These are phyloP conservation scores for Plenodomus lindquistii DNA, from an alignment of 2,329 filamentous ascomycete species.

Conservation along the genomic window DNA sequence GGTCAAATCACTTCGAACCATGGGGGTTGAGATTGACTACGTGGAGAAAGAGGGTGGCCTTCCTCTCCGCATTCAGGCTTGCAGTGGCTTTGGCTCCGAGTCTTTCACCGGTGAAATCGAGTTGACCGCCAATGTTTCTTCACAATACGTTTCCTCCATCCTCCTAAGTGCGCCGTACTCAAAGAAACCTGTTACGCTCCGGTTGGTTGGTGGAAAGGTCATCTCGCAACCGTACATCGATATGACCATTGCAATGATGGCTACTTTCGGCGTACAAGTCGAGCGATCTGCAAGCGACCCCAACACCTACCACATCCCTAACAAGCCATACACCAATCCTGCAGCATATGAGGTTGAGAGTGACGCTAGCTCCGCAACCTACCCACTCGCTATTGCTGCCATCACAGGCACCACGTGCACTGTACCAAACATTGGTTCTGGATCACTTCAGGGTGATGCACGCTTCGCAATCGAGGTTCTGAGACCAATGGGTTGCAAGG, in stretches of 20 bases:
- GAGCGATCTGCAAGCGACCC: conserved; percentile 74
- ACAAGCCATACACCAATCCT: conserved; percentile 81
- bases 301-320: conserved; percentile 92
- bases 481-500: conserved; percentile 88
- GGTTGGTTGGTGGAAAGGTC: conserved; percentile 91
- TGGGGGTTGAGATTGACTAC: conserved; percentile 87
- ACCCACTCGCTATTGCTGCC: conserved; percentile 89
- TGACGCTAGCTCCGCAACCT: conserved; percentile 96
- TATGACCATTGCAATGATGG: conserved; percentile 99
- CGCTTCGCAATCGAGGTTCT: conserved; percentile 91
- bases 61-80: conserved; percentile 77
- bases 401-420: conserved; percentile 96
- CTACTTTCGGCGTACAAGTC: conserved; percentile 82
- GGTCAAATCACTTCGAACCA: conserved; percentile 83
- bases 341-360: conserved; percentile 89
- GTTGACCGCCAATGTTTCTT: conserved; percentile 91
- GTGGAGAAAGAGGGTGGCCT: conserved; percentile 81
- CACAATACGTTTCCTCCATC: conserved; percentile 97
- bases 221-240: conserved; percentile 98
- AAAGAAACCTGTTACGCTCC: conserved; percentile 87
- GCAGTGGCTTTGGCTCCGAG: conserved; percentile 63
- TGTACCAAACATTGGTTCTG: conserved; percentile 91
- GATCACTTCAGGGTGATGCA: conserved; percentile 91
- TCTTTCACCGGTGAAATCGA: conserved; percentile 77
- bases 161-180: conserved; percentile 97